Evolutionary conservation across 129 eudicot species (phyloP), one percentile per base, ranked within the genome.

Genomic region (Heracleum sosnowskyi): DNA sequence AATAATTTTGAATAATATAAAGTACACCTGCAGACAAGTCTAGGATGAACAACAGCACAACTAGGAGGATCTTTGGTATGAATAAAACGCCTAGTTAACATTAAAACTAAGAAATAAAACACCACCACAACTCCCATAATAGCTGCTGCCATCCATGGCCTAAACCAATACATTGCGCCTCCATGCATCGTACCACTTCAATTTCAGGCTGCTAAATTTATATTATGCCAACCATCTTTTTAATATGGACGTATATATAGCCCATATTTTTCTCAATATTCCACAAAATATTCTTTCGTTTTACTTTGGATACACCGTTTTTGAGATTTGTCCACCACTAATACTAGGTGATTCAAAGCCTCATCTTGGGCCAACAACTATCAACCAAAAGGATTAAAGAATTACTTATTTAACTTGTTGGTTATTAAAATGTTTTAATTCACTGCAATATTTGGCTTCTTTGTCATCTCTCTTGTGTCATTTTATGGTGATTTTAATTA

Each of bases 131-230:
- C 66, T 57, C 1, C 66, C 66, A n/a, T 24, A 24, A 57, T 57
- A 57, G 9, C 66, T 57, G 66, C 66, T 57, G 66, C 66, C 66
- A 57, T 57, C 66, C 66, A 57, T 57, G 66, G 66, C 31, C 66
- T 24, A 57, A 57, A 57, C 66, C 66, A 57, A 57, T 2, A 57
- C 11, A 29, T n/a, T n/a, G 31, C 28, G 10, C 66, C 66, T 57
- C 66, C 66, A 57, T 57, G 66, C 66, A 55, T 55, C 64, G 12
- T 9, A 53, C 62, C 62, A 53, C 62, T 55, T 55, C 28, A 53
- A 16, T 53, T 1, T 24, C n/a, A 53, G 62, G 28, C 6, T 51
- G 62, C 28, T 53, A n/a, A n/a, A 3, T 51, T 6, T 51, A 51
- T 17, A 51, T 53, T 18, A 51, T 55, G 64, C 24, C 13, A 55